phyloP scores from a whole-genome alignment of 805 yeast genomes.

The Monosporozyma aerobia region DNA sequence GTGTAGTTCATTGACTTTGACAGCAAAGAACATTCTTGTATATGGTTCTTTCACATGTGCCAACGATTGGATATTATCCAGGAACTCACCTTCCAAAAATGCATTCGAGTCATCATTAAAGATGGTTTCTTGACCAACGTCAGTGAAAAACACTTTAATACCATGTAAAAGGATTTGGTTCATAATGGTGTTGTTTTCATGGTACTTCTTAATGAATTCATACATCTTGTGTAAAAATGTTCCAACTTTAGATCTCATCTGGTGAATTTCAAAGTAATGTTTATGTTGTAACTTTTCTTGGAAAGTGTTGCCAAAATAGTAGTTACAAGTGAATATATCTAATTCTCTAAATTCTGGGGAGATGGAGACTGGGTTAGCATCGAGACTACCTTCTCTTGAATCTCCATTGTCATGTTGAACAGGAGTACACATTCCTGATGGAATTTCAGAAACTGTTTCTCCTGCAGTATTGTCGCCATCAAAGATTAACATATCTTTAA shows the following conservation, averaged over 20 bases:
- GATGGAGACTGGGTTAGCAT: background rate
- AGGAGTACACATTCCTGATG: conserved; percentile 31
- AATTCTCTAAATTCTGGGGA: conserved; percentile 38
- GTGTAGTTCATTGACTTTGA: conserved; percentile 65
- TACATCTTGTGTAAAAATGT: conserved; percentile 51
- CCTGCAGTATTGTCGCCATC: conserved; percentile 11
- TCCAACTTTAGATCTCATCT: conserved; percentile 51
- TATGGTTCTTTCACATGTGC: conserved; percentile 58
- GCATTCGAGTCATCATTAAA: conserved; percentile 49
- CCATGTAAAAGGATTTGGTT: conserved; percentile 55
- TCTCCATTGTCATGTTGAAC: conserved; percentile 26
- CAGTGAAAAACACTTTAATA: conserved; percentile 67
- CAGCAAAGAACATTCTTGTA: conserved; percentile 69
- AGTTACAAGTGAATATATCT: conserved; percentile 54
- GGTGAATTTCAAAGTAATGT: conserved; percentile 47
- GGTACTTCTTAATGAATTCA: conserved; percentile 37
- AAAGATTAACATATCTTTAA: background rate
- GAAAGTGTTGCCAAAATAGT: conserved; percentile 50
- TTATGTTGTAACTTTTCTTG: conserved; percentile 35
- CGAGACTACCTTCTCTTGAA: background rate
- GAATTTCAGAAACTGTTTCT: conserved; percentile 31
- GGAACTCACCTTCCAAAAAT: conserved; percentile 44
- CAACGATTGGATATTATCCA: conserved; percentile 50
- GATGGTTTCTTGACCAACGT: conserved; percentile 65
- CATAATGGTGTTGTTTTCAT: conserved; percentile 55